Base-by-base conservation (phyloP, 169 alveolate species). In the Plasmodium blacklocki region DNA sequence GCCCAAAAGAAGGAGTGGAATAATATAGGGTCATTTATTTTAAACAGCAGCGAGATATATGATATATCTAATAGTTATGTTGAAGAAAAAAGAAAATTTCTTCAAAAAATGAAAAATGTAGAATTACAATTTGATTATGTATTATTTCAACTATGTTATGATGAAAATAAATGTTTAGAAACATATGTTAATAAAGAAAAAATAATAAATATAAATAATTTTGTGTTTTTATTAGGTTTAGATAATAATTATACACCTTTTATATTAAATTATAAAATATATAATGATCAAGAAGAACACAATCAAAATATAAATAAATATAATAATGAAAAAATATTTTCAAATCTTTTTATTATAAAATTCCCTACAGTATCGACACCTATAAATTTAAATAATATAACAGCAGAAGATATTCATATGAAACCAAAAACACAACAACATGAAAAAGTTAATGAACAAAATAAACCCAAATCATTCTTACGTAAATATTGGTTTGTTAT, bases 401-500 rank as follows among this genome's bases (percentile, higher is more conserved):
- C 59, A 60, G 62, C 74, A 39, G 88, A 45, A 18, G 88, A 63
- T 9, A 63, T 47, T n/a, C 52, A 21, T 4, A 56, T 45, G n/a
- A 75, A 60, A 54, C 14, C 74, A 15, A 75, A 75, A 45, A 7
- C 11, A 6, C 26, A 52, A 67, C 15, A 52, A 64, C 62, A 75
- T 75, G 73, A 75, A 39, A 2, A 15, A 5, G 43, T 49, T 23
- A 54, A 49, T 23, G 71, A 58, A 15, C 60, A 75, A 50, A 72
- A 75, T 9, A 45, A 75, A 29, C 88, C 88, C n/a, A 63, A 63
- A 75, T 75, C 88, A 23, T 75, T 75, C 50, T n/a, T 75, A 11
- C 74, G 88, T 18, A 75, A 75, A 19, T 75, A 75, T 72, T 75
- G 88, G 88, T 29, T 62, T 32, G 59, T 56, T 75, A 58, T 75